phyloP scores from a whole-genome alignment of 179 eudicot species.

The Spinacia oleracea region DNA sequence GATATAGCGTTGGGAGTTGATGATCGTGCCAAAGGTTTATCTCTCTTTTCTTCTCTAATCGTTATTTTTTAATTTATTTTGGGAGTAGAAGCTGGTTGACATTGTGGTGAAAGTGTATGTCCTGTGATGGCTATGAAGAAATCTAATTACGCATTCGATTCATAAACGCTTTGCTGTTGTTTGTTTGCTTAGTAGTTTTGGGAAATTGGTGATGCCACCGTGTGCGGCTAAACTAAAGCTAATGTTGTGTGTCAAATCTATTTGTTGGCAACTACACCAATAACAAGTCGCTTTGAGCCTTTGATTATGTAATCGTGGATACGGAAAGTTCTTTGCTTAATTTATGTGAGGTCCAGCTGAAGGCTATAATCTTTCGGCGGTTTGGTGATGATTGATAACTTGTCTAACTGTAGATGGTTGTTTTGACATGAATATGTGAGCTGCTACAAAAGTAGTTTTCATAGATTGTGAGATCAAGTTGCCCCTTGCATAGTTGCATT shows the following conservation, averaged over 20 bases:
- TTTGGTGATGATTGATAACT: not conserved
- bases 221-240: not conserved
- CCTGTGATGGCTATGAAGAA: not conserved
- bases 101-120: slow-evolving; percentile 1
- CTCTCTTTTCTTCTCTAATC: not conserved
- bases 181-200: not conserved
- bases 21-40: slow-evolving; percentile 84
- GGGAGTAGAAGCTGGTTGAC: not conserved
- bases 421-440: not conserved
- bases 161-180: not conserved
- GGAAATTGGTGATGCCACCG: not conserved
- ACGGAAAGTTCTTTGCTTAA: not conserved
- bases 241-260: not conserved
- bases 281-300: not conserved
- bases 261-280: not conserved
- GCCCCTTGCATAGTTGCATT: not conserved
- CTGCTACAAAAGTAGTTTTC: not conserved
- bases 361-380: not conserved
- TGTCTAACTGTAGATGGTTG: not conserved
- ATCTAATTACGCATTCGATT: not conserved
- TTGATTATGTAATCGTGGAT: not conserved
- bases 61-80: not conserved
- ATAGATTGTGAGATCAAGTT: not conserved
- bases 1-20: slow-evolving; percentile 92
- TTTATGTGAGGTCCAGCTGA: not conserved